Conservation (phyloP, 805 yeast species). For the Hanseniaspora taiwanica region DNA sequence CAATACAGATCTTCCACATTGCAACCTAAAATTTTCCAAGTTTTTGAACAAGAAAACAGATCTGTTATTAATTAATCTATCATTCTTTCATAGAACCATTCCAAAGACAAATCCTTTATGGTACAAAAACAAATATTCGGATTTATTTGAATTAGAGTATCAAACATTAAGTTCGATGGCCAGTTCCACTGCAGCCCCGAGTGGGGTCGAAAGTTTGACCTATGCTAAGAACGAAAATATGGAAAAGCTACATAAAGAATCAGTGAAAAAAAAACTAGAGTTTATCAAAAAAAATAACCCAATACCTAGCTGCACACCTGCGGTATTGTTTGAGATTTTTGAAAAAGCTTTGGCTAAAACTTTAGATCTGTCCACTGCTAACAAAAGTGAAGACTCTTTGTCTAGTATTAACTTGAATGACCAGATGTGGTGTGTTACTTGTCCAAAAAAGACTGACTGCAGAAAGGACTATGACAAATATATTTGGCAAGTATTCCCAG, state of each 20-base stretch:
- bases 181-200: too few species aligned
- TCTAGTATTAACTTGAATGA: constrained; percentile 18
- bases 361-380: background rate
- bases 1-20: constrained; percentile 25
- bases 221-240: too few species aligned
- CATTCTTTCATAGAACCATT: constrained; percentile 15
- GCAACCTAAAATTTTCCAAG: constrained; percentile 17
- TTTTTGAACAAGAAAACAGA: constrained; percentile 19
- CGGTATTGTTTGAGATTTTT: constrained; percentile 17
- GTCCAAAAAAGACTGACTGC: constrained; percentile 11
- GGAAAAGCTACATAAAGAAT: constrained; percentile 10
- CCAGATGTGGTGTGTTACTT: constrained; percentile 21
- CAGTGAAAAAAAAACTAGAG: constrained; percentile 22
- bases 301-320: constrained; percentile 23
- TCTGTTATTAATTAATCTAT: constrained; percentile 17
- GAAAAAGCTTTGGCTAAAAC: constrained; percentile 5
- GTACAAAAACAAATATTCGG: constrained; percentile 17
- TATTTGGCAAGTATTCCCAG: background rate
- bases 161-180: too few species aligned
- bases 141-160: constrained; percentile 11
- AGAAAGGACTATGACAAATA: background rate
- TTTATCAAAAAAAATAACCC: constrained; percentile 18
- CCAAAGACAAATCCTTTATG: constrained; percentile 16
- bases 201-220: too few species aligned
- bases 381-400: too few species aligned